Conservation (phyloP, 106 monocot species). For the Allium sativum region DNA sequence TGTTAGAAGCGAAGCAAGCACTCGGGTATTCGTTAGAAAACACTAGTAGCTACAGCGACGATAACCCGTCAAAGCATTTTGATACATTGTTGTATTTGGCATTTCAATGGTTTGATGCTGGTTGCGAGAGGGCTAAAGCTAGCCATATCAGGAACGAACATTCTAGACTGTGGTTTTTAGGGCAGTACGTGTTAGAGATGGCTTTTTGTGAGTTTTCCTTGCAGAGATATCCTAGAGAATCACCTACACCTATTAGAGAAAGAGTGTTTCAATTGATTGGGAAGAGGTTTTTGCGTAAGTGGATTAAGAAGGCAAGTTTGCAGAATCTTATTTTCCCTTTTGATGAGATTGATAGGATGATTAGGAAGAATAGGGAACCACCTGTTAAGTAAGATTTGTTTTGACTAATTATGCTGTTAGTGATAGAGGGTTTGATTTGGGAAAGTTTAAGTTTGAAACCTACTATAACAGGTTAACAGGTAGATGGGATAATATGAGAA, state of each 20-base stretch:
- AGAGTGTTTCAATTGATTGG: slow-evolving; percentile 75
- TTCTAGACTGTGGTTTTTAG: slow-evolving; percentile 85
- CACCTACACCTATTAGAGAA: slow-evolving; percentile 84
- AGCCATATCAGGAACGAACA: slow-evolving; percentile 83
- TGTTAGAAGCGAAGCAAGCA: slow-evolving; percentile 96
- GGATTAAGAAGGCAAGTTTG: slow-evolving; percentile 88
- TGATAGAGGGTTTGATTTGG: too few relatives aligned
- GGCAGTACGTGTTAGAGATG: slow-evolving; percentile 80
- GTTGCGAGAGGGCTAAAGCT: slow-evolving; percentile 62
- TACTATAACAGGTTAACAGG: too few relatives aligned
- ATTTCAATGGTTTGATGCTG: slow-evolving; percentile 49
- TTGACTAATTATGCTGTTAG: neutral
- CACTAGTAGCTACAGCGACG: slow-evolving; percentile 40
- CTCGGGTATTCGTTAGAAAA: slow-evolving; percentile 83
- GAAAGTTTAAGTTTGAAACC: too few relatives aligned
- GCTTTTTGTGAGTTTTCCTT: slow-evolving; percentile 75
- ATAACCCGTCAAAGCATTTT: slow-evolving; percentile 79
- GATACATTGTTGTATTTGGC: slow-evolving; percentile 79
- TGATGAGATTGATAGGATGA: slow-evolving; percentile 90
- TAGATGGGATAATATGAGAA: too few relatives aligned
- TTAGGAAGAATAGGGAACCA: slow-evolving; percentile 77
- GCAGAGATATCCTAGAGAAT: slow-evolving; percentile 90
- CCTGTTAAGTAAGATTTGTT: slow-evolving; percentile 64
- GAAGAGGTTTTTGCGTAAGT: slow-evolving; percentile 68
- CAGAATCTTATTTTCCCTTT: slow-evolving; percentile 92